Evolutionary conservation across 1,284 basidiomycete genomes (phyloP), one percentile per base, ranked within the genome.

Genomic region (Cryptococcus sp.): DNA sequence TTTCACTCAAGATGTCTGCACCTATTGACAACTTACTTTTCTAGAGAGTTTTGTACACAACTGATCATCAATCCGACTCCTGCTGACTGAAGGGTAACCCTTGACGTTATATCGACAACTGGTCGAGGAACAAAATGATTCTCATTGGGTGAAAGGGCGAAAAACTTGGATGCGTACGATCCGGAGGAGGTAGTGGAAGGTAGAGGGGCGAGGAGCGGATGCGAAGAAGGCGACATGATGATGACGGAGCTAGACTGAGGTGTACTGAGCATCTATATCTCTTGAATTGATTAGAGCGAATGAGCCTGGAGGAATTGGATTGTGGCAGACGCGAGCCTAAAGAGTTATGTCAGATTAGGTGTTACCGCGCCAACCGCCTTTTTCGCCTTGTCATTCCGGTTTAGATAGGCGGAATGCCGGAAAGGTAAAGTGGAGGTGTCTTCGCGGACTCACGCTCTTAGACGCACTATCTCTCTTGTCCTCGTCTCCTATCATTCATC

Each of bases 21-120:
- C 5, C 23, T 48, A 32, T 34, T 36, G 34, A 11, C 2, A 10
- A 71, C 74, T 61, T 62, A 76, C 74, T 64, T 82, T 50, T 85
- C 83, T 60, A 95, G 78, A 45, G 91, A 86, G 81, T 93, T 93
- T 78, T 92, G 90, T 44, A 92, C 80, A 30, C 87, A 81, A 68
- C 87, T 88, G 74, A 90, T 83, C 71, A 91, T 81, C 58, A 86
- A 80, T 46, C 90, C 90, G 54, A 89, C 84, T 56, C 81, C 83
- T 43, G 83, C 88, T 55, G 83, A 83, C 72, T 90, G 85, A 14
- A 87, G 76, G 42, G 84, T 88, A 43, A 84, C 79, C 14, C 78
- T 79, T 80, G 33, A 87, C 85, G 65, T 34, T 13, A 65, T 56
- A 33, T 56, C 55, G 54, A 76, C 56, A 6, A 69, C 63, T 33